phyloP scores from a whole-genome alignment of 169 alveolate genomes.

The Cryptosporidium tyzzeri region DNA sequence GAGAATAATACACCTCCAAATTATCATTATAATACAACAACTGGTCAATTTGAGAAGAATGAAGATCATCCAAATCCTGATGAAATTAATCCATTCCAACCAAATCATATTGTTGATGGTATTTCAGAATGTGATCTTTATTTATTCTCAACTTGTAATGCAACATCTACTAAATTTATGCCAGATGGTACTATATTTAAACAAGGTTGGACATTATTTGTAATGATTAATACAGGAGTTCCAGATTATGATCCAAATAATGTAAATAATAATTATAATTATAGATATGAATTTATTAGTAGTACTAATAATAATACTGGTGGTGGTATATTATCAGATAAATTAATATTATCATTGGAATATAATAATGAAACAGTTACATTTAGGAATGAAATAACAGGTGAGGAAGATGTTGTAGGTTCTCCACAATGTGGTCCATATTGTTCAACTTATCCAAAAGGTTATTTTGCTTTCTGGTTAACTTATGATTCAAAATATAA shows the following conservation, averaged over 20 bases:
- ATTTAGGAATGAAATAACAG: slow-evolving; percentile 32
- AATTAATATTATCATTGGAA: slow-evolving; percentile 5
- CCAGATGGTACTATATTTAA: slow-evolving; percentile 26
- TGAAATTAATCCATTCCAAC: slow-evolving; percentile 14
- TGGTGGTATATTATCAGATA: background rate
- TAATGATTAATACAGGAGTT: slow-evolving; percentile 21
- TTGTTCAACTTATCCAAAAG: slow-evolving; percentile 61
- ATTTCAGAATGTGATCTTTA: slow-evolving; percentile 29
- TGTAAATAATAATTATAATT: background rate
- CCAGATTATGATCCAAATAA: background rate
- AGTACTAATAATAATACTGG: background rate
- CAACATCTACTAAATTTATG: slow-evolving; percentile 39
- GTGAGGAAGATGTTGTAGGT: background rate
- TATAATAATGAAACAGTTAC: slow-evolving; percentile 17
- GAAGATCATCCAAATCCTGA: background rate
- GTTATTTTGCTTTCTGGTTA: slow-evolving; percentile 64
- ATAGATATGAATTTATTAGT: slow-evolving; percentile 20
- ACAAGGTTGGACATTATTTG: slow-evolving; percentile 47
- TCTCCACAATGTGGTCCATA: slow-evolving; percentile 68
- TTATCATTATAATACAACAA: slow-evolving; percentile 25
- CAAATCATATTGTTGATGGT: slow-evolving; percentile 43
- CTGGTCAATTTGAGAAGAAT: slow-evolving; percentile 55
- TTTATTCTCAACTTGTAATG: slow-evolving; percentile 37
- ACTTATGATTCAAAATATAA: slow-evolving; percentile 7
- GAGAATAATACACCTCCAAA: background rate